Evolutionary conservation across 805 yeast genomes (phyloP).

Genomic region (Yarrowia sp.): DNA sequence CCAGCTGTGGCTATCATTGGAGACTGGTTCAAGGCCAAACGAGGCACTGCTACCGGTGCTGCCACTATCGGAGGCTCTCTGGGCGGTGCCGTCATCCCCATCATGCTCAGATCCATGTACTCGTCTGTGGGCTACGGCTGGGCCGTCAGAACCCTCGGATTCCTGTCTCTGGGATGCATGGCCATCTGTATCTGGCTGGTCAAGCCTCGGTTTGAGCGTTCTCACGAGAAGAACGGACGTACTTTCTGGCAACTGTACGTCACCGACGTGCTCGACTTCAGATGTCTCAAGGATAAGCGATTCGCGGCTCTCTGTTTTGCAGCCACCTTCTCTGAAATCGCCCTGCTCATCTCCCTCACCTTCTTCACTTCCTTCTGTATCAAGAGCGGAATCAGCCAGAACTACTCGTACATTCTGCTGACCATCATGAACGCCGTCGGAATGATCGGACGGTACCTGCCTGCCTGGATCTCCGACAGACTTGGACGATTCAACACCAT

Average conservation of each 20-base stretch:
- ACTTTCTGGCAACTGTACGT: constrained; percentile 33
- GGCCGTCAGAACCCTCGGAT: constrained; percentile 64
- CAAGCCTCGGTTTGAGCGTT: constrained; percentile 53
- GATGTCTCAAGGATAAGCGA: constrained; percentile 53
- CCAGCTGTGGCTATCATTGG: constrained; percentile 68
- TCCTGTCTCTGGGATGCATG: constrained; percentile 55
- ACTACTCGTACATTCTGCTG: constrained; percentile 56
- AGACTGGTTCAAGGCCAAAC: constrained; percentile 67
- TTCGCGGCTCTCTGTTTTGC: constrained; percentile 56
- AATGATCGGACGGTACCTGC: constrained; percentile 55
- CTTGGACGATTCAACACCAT: constrained; percentile 63
- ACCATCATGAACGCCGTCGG: constrained; percentile 56
- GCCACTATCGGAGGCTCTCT: constrained; percentile 64
- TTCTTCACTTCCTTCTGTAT: constrained; percentile 62
- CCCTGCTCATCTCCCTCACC: constrained; percentile 57
- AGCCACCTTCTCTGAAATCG: constrained; percentile 57
- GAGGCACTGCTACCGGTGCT: constrained; percentile 63
- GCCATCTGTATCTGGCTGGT: constrained; percentile 51
- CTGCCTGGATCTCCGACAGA: constrained; percentile 56
- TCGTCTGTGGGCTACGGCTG: constrained; percentile 61
- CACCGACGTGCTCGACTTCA: constrained; percentile 35
- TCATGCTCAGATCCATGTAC: constrained; percentile 60
- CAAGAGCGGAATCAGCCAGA: constrained; percentile 54
- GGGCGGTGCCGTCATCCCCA: constrained; percentile 64
- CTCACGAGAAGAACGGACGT: constrained; percentile 30